Evolutionary conservation across 2,329 filamentous ascomycete species (phyloP), one percentile per base, ranked within the genome.

Genomic region (Madurella mycetomatis): DNA sequence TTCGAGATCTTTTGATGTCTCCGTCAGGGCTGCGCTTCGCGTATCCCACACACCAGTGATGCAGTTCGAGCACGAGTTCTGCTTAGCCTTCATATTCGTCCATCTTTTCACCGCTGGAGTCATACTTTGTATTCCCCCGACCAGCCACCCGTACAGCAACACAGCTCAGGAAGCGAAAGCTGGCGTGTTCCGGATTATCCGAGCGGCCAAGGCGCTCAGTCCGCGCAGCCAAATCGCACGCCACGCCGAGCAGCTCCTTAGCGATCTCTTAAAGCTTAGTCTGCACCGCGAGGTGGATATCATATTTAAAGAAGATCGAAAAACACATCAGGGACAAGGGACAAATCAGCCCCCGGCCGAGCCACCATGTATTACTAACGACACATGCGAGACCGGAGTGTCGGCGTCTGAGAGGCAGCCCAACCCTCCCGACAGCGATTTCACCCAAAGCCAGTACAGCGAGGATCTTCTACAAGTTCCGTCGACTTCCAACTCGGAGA

Each of bases 91-190:
- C 42, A 44, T 44, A 44, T 44, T 44, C 18, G 42, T 44, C 42
- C 42, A 44, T 25, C 42, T 44, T 30, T 44, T 44, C 42, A 44
- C 42, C 18, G 42, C 42, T 30, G 42, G 42, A 44, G 42, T 44
- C 42, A 44, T 44, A 44, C 42, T 44, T 44, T 44, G 42, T 44
- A 44, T 44, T 7, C 42, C 42, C 42, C 42, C 42, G 25, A 44
- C 42, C 13, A 44, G 42, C 42, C 42, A 44, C 42, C 42, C 42
- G 15, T 44, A 44, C 42, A 44, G 42, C 42, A 44, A 44, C 19
- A 44, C 42, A 1, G 42, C 42, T 18, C 42, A 44, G 19, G 42
- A 44, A 44, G 42, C 42, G 18, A 44, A 44, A n/a, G 42, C 42
- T n/a, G 42, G 42, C 16, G 42, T 44, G 17, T 44, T 44, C 25